Conservation (phyloP, 108 stramenopile genomes). For the Nitzschia sp. region DNA sequence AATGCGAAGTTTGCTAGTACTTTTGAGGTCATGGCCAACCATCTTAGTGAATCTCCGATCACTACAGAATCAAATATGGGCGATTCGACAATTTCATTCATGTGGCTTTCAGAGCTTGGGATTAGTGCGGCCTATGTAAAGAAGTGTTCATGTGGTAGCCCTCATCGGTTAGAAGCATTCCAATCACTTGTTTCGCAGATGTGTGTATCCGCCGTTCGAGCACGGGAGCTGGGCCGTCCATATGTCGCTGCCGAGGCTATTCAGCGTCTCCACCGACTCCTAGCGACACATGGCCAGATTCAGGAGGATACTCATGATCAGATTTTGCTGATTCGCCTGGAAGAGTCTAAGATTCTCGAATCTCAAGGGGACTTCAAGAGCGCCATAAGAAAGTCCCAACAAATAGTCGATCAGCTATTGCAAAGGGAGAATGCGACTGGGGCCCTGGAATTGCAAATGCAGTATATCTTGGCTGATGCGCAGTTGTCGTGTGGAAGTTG, state of each 20-base stretch:
- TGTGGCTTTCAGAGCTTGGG: not conserved
- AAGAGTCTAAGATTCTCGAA: constrained; percentile 75
- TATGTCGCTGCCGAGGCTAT: constrained; percentile 39
- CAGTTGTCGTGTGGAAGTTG: constrained; percentile 62
- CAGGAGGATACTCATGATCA: constrained; percentile 13
- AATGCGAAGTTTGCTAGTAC: not conserved
- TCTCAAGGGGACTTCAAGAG: constrained; percentile 46
- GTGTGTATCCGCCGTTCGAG: constrained; percentile 40
- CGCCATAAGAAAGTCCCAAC: constrained; percentile 63
- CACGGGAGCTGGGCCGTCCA: constrained; percentile 39
- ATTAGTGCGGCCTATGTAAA: not conserved
- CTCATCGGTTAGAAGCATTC: not conserved
- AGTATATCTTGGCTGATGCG: constrained; percentile 44
- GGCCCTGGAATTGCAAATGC: not conserved
- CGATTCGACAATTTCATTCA: not conserved
- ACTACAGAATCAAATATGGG: not conserved
- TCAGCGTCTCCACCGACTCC: constrained; percentile 1
- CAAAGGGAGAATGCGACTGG: constrained; percentile 10
- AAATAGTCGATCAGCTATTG: constrained; percentile 48
- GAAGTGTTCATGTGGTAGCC: not conserved
- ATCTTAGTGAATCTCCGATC: not conserved
- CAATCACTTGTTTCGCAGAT: constrained; percentile 44
- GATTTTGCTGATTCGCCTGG: constrained; percentile 49
- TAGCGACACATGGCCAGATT: not conserved
- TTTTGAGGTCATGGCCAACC: not conserved